Base-by-base conservation (phyloP, 1,284 basidiomycete species). In the Tilletia caries region DNA sequence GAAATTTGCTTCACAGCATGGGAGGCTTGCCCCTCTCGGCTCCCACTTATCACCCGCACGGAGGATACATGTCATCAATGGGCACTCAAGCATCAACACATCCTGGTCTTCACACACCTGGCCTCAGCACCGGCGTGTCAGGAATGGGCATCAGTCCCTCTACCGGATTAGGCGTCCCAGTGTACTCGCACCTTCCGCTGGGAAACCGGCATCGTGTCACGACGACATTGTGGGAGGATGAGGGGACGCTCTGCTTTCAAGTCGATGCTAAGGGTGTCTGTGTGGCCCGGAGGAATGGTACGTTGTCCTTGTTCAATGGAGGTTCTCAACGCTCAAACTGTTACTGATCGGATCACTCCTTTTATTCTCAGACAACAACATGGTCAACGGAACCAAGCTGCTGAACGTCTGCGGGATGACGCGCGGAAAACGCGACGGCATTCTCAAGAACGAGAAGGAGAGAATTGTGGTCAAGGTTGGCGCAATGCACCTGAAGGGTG, bases 331-430 rank as follows among this genome's bases (percentile, higher is more conserved):
- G 37, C 34, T 68, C 18, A 46, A n/a, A n/a, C n/a, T n/a, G n/a
- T n/a, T 29, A 54, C 52, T 29, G 25, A 54, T 23, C 48, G 20
- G 10, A 8, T 23, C 29, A 8, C 48, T 29, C n/a, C 27, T 13
- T 29, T n/a, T 44, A 10, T 25, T 18, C 41, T 2, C 71, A 71
- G 80, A 83, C 72, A 83, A 83, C 74, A 81, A 82, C 76, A 83
- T 83, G 81, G 79, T 83, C 72, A 83, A 83, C 71, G 81, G 81
- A 52, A 83, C 81, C 60, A 83, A 83, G 74, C 73, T 83, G 4
- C 75, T 83, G 66, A 83, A 83, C 67, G 80, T 82, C 32, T 81
- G 79, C 71, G 77, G 77, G 65, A 81, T 83, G 81, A 80, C 81
- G 37, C 80, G 81, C 46, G 81, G 81, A 27, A 83, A 83, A 73